Percentiles rank a stretch among this genome's conserved stretches.
phyloP scores from a whole-genome alignment of 352 stramenopile species.

The Phytophthora ohioensis region DNA sequence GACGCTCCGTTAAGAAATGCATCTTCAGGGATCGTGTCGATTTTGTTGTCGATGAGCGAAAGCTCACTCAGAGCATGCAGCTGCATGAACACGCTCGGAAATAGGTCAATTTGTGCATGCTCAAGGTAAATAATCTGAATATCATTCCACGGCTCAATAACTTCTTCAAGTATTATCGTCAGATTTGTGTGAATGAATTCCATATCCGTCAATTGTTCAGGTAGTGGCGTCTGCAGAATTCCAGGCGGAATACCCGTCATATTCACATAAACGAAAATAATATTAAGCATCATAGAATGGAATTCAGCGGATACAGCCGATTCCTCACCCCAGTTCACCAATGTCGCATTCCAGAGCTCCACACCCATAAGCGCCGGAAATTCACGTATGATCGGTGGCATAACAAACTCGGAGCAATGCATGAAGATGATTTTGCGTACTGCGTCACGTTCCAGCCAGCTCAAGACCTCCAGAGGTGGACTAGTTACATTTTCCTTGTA shows the following conservation, averaged over 20 bases:
- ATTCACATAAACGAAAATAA: conserved; percentile 52
- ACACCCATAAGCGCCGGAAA: conserved; percentile 57
- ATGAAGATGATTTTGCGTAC: conserved; percentile 50
- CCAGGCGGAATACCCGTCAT: conserved; percentile 52
- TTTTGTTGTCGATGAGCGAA: conserved; percentile 47
- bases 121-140: conserved; percentile 42
- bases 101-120: conserved; percentile 35
- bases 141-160: conserved; percentile 19
- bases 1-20: conserved; percentile 15
- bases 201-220: conserved; percentile 50
- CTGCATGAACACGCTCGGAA: conserved; percentile 36
- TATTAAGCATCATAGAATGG: conserved; percentile 42
- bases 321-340: conserved; percentile 44
- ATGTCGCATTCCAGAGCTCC: conserved; percentile 68
- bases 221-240: conserved; percentile 40
- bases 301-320: conserved; percentile 41
- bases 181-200: conserved; percentile 55
- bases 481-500: conserved; percentile 25
- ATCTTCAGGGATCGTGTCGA: conserved; percentile 34
- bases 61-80: conserved; percentile 36
- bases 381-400: conserved; percentile 39
- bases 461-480: conserved; percentile 1
- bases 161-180: conserved; percentile 35
- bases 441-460: conserved; percentile 32
- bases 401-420: conserved; percentile 50